Percentiles rank a stretch among this genome's conserved stretches.
Conservation (phyloP, 768 basidiomycete genomes). For the Dentipellis sp. region DNA sequence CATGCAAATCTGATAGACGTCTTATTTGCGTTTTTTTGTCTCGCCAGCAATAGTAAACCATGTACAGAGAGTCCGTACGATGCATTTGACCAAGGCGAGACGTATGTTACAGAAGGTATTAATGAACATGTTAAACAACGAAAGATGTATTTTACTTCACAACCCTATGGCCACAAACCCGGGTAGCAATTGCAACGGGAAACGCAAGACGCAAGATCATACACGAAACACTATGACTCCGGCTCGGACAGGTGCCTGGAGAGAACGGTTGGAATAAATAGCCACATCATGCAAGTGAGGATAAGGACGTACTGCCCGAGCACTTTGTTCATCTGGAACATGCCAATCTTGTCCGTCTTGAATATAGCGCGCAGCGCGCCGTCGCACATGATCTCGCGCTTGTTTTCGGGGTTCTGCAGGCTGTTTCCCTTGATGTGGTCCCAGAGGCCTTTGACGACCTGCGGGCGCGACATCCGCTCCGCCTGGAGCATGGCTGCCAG, state of each 20-base stretch:
- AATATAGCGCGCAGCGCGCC: slow-evolving; percentile 64
- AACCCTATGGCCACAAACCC: too few species aligned
- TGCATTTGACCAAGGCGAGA: too few species aligned
- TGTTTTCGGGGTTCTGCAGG: slow-evolving; percentile 80
- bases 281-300: neutral
- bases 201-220: neutral
- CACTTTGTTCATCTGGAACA: slow-evolving; percentile 94
- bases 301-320: slow-evolving; percentile 53
- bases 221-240: slow-evolving; percentile 7
- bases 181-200: too few species aligned
- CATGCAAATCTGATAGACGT: too few species aligned
- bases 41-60: too few species aligned
- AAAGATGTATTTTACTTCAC: too few species aligned
- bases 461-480: slow-evolving; percentile 71
- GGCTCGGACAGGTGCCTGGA: slow-evolving; percentile 11
- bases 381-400: slow-evolving; percentile 82
- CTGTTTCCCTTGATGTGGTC: slow-evolving; percentile 74
- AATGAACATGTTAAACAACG: too few species aligned
- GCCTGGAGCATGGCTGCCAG: slow-evolving; percentile 61
- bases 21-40: too few species aligned
- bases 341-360: slow-evolving; percentile 72
- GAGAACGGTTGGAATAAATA: neutral
- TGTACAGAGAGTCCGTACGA: too few species aligned
- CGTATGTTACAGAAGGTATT: too few species aligned
- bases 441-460: slow-evolving; percentile 89